phyloP scores from a whole-genome alignment of 1,284 basidiomycete species.

The Papiliotrema flavescens region DNA sequence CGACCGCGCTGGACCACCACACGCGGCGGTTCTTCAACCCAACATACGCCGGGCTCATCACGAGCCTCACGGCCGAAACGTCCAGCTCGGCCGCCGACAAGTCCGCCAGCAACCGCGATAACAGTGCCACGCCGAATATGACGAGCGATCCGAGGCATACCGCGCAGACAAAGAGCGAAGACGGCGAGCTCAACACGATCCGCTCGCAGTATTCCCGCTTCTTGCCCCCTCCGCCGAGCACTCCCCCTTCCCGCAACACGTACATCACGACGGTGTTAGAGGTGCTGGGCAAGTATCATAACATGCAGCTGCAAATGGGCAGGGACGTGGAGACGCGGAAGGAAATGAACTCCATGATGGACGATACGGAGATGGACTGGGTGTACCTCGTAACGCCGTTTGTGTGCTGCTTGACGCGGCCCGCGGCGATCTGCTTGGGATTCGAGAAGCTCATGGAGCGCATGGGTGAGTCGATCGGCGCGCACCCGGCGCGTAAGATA shows the following conservation, averaged over 20 bases:
- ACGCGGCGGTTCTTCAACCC: conserved; percentile 43
- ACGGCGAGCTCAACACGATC: conserved; percentile 11
- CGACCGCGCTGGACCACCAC: conserved; percentile 41
- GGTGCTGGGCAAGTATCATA: conserved; percentile 42
- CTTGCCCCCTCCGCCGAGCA: conserved; percentile 35
- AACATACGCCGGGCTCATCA: conserved; percentile 45
- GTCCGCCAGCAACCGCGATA: background rate
- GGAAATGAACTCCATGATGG: conserved; percentile 3
- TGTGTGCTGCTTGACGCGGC: conserved; percentile 36
- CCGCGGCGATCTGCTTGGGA: conserved; percentile 36
- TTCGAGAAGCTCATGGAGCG: conserved; percentile 39
- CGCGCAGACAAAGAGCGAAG: background rate
- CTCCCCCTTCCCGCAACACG: conserved; percentile 33
- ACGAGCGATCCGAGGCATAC: background rate
- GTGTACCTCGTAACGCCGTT: conserved; percentile 44
- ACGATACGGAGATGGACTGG: conserved; percentile 32
- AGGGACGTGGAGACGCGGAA: conserved; percentile 18
- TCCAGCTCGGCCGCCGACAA: background rate
- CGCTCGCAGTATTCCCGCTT: conserved; percentile 28
- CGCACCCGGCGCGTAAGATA: no score
- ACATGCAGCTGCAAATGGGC: conserved; percentile 19
- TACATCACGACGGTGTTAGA: conserved; percentile 38
- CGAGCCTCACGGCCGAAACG: conserved; percentile 37
- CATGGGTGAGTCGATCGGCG: conserved; percentile 38
- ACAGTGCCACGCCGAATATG: background rate